phyloP scores from a whole-genome alignment of 2,329 filamentous ascomycete species.

The Chalara sp. region DNA sequence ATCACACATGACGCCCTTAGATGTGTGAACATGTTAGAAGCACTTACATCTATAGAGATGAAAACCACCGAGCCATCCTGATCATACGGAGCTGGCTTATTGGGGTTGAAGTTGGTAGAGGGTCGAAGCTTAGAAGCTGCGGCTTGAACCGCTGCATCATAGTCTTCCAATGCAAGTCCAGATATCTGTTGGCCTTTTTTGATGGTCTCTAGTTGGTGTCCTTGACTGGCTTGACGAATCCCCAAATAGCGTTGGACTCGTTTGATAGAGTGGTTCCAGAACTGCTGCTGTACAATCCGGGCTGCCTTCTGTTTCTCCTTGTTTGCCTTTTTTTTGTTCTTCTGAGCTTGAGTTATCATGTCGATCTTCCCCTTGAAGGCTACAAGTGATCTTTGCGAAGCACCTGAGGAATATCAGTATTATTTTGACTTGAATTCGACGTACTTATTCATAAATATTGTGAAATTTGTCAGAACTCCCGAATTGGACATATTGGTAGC shows the following conservation, averaged over 20 bases:
- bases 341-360: slow-evolving; percentile 40
- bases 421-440: too few relatives aligned
- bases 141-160: slow-evolving; percentile 20
- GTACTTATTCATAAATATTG: too few relatives aligned
- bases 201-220: slow-evolving; percentile 7
- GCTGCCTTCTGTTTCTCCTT: slow-evolving; percentile 43
- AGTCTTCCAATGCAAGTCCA: slow-evolving; percentile 19
- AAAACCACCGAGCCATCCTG: slow-evolving; percentile 58
- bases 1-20: too few relatives aligned
- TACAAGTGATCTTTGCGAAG: slow-evolving; percentile 32
- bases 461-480: too few relatives aligned
- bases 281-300: slow-evolving; percentile 41
- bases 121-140: slow-evolving; percentile 17
- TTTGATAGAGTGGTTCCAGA: slow-evolving; percentile 49
- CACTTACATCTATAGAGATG: slow-evolving; percentile 59
- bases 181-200: slow-evolving; percentile 16
- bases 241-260: slow-evolving; percentile 66
- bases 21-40: too few relatives aligned
- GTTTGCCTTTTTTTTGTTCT: slow-evolving; percentile 36
- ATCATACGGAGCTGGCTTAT: slow-evolving; percentile 36
- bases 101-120: slow-evolving; percentile 36
- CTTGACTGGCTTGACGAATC: slow-evolving; percentile 37
- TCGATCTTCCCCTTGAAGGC: slow-evolving; percentile 49
- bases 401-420: background rate
- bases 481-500: too few relatives aligned